Evolutionary conservation across 2,329 filamentous ascomycete species (phyloP).

Genomic region (Aspergillus texensis): DNA sequence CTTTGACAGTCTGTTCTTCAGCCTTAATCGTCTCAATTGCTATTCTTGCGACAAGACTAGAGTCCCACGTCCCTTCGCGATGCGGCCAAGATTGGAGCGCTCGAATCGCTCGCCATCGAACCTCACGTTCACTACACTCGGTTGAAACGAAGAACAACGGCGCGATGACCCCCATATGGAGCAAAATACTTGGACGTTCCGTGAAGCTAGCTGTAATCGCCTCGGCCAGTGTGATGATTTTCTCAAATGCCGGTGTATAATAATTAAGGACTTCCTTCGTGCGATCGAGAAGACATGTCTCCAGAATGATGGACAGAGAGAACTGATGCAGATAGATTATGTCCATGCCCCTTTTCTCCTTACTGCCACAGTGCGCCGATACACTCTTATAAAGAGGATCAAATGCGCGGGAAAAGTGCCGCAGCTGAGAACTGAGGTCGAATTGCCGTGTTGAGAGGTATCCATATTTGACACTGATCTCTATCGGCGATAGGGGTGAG

Average conservation of each 20-base stretch:
- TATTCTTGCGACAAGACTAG: conserved; percentile 33
- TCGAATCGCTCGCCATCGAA: conserved; percentile 31
- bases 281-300: conserved; percentile 13
- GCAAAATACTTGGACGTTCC: conserved; percentile 17
- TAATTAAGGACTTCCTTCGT: conserved; percentile 8
- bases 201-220: conserved; percentile 8
- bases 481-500: neutral
- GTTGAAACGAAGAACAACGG: conserved; percentile 36
- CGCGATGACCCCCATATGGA: conserved; percentile 36
- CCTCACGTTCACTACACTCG: conserved; percentile 29
- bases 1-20: conserved; percentile 13
- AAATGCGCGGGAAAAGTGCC: neutral
- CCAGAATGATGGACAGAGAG: conserved; percentile 10
- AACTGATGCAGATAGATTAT: conserved; percentile 19
- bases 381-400: neutral
- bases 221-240: conserved; percentile 3
- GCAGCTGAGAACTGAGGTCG: neutral
- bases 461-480: neutral
- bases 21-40: conserved; percentile 26
- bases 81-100: conserved; percentile 32
- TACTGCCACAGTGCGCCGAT: neutral
- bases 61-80: conserved; percentile 40
- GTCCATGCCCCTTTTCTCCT: conserved; percentile 17
- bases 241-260: conserved; percentile 11
- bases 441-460: neutral